Conservation (phyloP, 352 stramenopile species). For the Plasmopara halstedii region DNA sequence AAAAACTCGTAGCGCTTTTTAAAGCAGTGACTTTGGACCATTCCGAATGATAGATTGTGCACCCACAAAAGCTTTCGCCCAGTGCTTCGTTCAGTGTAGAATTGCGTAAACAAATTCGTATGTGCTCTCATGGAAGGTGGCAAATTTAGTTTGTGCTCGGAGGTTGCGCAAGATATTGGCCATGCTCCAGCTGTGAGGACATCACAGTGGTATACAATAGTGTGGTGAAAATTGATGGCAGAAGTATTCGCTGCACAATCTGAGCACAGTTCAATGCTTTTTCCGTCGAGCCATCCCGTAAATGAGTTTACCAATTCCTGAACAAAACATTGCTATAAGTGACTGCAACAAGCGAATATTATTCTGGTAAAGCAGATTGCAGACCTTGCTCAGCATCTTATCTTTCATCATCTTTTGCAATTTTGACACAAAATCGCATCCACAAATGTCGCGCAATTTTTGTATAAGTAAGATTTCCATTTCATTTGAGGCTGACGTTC, state of each 20-base stretch:
- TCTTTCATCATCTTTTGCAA: conserved; percentile 86
- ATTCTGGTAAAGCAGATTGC: neutral
- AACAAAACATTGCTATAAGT: conserved; percentile 1
- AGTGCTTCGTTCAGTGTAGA: conserved; percentile 69
- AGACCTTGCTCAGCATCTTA: conserved; percentile 77
- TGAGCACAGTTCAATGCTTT: conserved; percentile 37
- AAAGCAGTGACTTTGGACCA: conserved; percentile 59
- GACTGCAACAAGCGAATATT: neutral
- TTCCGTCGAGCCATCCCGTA: conserved; percentile 60
- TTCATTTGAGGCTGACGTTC: conserved; percentile 63
- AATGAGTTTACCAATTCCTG: conserved; percentile 67
- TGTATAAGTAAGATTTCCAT: conserved; percentile 74
- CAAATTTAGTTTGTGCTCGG: conserved; percentile 46
- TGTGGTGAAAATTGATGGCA: conserved; percentile 52
- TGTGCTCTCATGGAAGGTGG: conserved; percentile 49
- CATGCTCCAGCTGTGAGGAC: conserved; percentile 77
- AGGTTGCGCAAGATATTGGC: conserved; percentile 64
- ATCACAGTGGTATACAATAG: conserved; percentile 61
- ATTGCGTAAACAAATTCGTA: conserved; percentile 71
- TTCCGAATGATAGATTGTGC: conserved; percentile 68
- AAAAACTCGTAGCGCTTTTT: conserved; percentile 75
- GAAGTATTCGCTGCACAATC: conserved; percentile 25
- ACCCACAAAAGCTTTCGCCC: conserved; percentile 76
- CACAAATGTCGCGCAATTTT: conserved; percentile 80
- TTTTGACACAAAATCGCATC: conserved; percentile 83